Conservation (phyloP, 495 filamentous ascomycete species). For the Friedmanniomyces simplex region DNA sequence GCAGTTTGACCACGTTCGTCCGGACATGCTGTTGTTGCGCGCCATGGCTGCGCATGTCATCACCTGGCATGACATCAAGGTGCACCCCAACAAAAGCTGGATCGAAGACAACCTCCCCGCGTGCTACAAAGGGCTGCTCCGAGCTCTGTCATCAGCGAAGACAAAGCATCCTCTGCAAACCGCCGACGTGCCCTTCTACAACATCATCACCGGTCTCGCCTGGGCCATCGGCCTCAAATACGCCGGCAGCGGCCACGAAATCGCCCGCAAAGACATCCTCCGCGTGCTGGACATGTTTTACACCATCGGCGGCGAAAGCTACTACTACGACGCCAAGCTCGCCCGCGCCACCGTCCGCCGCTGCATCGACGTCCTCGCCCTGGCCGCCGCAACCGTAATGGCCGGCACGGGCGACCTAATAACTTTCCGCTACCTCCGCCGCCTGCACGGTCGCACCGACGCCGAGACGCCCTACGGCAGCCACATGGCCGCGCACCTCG, state of each 20-base stretch:
- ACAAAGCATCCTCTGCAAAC: constrained; percentile 43
- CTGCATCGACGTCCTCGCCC: constrained; percentile 74
- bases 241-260: constrained; percentile 65
- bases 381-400: constrained; percentile 83
- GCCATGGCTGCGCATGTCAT: constrained; percentile 88
- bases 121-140: constrained; percentile 46
- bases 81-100: constrained; percentile 41
- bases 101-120: constrained; percentile 59
- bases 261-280: constrained; percentile 69
- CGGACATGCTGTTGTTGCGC: constrained; percentile 82
- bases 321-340: constrained; percentile 70
- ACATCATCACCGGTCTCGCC: constrained; percentile 81
- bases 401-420: constrained; percentile 84
- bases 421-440: constrained; percentile 80
- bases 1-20: constrained; percentile 89
- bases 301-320: constrained; percentile 60
- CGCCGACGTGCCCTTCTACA: constrained; percentile 81
- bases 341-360: constrained; percentile 73
- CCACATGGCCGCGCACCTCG: constrained; percentile 85
- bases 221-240: constrained; percentile 75
- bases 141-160: constrained; percentile 42
- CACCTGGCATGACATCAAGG: constrained; percentile 70
- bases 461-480: constrained; percentile 80
- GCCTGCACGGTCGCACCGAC: constrained; percentile 80
- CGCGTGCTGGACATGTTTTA: constrained; percentile 73